A percentile compares a stretch with the other conserved stretches of the same genome.
These are phyloP conservation scores for Boletus subcaerulescens DNA, from an alignment of 768 basidiomycete species.

Conservation along the genomic window DNA sequence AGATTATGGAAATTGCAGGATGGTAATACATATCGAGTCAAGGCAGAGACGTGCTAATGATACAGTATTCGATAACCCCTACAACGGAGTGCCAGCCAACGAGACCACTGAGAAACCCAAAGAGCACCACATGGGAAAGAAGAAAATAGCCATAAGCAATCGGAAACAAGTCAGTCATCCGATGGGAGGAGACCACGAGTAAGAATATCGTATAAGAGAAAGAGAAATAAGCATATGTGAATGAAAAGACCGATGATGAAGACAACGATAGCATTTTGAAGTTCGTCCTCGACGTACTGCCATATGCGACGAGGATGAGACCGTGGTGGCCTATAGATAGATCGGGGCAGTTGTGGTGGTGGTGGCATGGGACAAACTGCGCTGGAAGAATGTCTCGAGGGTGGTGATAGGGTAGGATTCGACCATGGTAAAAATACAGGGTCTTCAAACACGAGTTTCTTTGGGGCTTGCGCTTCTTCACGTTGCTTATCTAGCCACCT, in stretches of 20 bases:
- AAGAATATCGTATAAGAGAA: slow-evolving; percentile 29
- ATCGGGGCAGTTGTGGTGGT: background rate
- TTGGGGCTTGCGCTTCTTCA: slow-evolving; percentile 12
- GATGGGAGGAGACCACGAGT: slow-evolving; percentile 25
- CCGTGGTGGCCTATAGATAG: slow-evolving; percentile 1
- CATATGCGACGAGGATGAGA: slow-evolving; percentile 15
- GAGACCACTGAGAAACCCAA: background rate
- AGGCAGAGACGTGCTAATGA: slow-evolving; percentile 1
- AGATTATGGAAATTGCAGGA: background rate
- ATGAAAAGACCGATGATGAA: slow-evolving; percentile 25
- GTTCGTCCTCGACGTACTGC: slow-evolving; percentile 23
- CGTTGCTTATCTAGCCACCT: slow-evolving; percentile 29
- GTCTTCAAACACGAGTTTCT: slow-evolving; percentile 22
- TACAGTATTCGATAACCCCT: slow-evolving; percentile 13
- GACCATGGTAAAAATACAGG: slow-evolving; percentile 20
- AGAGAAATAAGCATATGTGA: slow-evolving; percentile 27
- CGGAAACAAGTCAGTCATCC: slow-evolving; percentile 18
- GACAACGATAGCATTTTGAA: slow-evolving; percentile 28
- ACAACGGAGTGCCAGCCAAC: background rate
- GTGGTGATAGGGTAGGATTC: slow-evolving; percentile 16
- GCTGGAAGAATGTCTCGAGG: background rate
- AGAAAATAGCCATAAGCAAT: background rate
- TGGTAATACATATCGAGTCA: slow-evolving; percentile 3
- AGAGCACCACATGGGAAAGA: slow-evolving; percentile 12
- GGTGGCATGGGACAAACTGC: background rate